phyloP scores from a whole-genome alignment of 1,284 basidiomycete genomes.

The Rugosomyces carneus region DNA sequence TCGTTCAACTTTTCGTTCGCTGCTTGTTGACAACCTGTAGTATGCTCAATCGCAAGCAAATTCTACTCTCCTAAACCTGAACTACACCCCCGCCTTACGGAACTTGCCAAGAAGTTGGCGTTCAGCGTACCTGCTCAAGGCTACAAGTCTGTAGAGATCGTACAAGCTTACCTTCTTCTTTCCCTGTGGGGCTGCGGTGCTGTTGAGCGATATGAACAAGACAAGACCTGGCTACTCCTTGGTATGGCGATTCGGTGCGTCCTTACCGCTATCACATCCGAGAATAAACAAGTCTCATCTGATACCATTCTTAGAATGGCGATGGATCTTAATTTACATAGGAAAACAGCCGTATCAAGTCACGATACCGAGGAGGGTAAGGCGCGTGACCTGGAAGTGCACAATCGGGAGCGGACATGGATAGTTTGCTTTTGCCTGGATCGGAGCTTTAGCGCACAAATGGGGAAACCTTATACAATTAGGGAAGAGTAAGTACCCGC shows the following conservation, averaged over 20 bases:
- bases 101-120: slow-evolving; percentile 86
- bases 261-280: slow-evolving; percentile 2
- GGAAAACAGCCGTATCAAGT: slow-evolving; percentile 70
- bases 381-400: slow-evolving; percentile 74
- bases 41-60: slow-evolving; percentile 90
- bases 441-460: slow-evolving; percentile 86
- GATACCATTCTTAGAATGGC: slow-evolving; percentile 67
- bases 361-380: slow-evolving; percentile 72
- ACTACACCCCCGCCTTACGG: slow-evolving; percentile 75
- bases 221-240: slow-evolving; percentile 89
- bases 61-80: slow-evolving; percentile 85
- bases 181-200: slow-evolving; percentile 86
- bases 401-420: slow-evolving; percentile 94
- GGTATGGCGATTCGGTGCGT: slow-evolving; percentile 77
- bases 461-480: slow-evolving; percentile 86
- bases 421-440: slow-evolving; percentile 88
- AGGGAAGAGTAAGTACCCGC: slow-evolving; percentile 69
- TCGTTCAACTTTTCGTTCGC: background rate
- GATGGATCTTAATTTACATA: slow-evolving; percentile 91
- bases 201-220: slow-evolving; percentile 92
- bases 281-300: slow-evolving; percentile 7
- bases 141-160: slow-evolving; percentile 95
- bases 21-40: slow-evolving; percentile 30
- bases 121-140: slow-evolving; percentile 81
- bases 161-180: slow-evolving; percentile 84